Conservation (phyloP, 164 flowering plant species). For the Stephania yunnanensis region DNA sequence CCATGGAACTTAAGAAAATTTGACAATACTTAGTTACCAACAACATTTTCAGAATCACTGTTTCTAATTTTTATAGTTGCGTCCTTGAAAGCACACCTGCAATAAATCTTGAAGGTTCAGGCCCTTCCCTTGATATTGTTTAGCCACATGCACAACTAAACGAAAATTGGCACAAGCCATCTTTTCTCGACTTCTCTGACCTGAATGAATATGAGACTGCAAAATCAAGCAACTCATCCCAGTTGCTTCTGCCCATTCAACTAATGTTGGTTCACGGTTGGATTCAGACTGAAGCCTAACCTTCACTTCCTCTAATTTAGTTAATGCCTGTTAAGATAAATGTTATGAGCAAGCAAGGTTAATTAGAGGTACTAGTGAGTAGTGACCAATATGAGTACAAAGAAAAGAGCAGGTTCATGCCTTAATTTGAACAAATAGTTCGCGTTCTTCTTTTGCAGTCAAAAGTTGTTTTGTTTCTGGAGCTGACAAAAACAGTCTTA, state of each 20-base stretch:
- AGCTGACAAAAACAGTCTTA: slow-evolving; percentile 52
- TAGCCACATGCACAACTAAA: slow-evolving; percentile 88
- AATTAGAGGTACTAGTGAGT: not conserved
- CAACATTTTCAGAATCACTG: not conserved
- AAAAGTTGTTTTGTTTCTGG: slow-evolving; percentile 64
- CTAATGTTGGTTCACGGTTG: slow-evolving; percentile 71
- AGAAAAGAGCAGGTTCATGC: slow-evolving; percentile 25
- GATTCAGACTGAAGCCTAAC: slow-evolving; percentile 54
- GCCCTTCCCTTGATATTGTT: slow-evolving; percentile 72
- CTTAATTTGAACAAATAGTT: slow-evolving; percentile 56
- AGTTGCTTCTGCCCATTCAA: slow-evolving; percentile 81
- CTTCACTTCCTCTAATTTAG: slow-evolving; percentile 61
- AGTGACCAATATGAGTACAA: not conserved
- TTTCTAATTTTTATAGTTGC: not conserved
- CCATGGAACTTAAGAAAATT: not conserved
- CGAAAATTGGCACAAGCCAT: slow-evolving; percentile 73
- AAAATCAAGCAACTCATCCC: slow-evolving; percentile 54
- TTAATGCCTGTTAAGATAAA: slow-evolving; percentile 42
- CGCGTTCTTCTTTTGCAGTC: slow-evolving; percentile 61
- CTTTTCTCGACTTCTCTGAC: slow-evolving; percentile 61
- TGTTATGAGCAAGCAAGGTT: slow-evolving; percentile 5
- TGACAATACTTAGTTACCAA: not conserved
- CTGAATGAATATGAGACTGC: slow-evolving; percentile 44
- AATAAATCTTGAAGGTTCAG: slow-evolving; percentile 70
- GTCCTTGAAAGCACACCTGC: slow-evolving; percentile 43